phyloP scores from a whole-genome alignment of 1,139 yeast species.

The Pichia sp. region DNA sequence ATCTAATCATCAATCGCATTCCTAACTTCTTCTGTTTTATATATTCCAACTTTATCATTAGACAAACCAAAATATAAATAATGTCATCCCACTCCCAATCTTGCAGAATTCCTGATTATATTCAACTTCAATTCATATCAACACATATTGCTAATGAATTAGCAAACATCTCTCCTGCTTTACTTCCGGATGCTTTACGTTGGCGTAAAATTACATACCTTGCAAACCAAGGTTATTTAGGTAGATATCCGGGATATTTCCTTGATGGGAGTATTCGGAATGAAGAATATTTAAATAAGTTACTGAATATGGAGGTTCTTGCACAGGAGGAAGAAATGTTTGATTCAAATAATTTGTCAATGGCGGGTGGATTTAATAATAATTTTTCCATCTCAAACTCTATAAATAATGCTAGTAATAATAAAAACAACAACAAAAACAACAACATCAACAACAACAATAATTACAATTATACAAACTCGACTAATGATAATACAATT shows the following conservation, averaged over 20 bases:
- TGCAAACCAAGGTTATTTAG: slow-evolving; percentile 15
- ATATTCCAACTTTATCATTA: too few relatives aligned
- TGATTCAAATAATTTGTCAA: background rate
- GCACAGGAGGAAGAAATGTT: slow-evolving; percentile 1
- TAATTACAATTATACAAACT: too few relatives aligned
- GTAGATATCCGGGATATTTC: slow-evolving; percentile 13
- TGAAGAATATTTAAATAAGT: slow-evolving; percentile 8
- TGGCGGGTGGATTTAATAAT: background rate
- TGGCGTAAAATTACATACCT: slow-evolving; percentile 11
- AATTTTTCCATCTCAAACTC: too few relatives aligned
- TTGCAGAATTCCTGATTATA: slow-evolving; percentile 8
- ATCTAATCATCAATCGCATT: too few relatives aligned
- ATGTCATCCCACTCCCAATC: too few relatives aligned
- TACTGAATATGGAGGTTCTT: slow-evolving; percentile 3
- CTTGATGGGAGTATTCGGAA: slow-evolving; percentile 5
- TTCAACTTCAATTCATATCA: slow-evolving; percentile 5
- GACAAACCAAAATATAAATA: too few relatives aligned
- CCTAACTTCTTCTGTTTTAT: too few relatives aligned
- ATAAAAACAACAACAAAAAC: too few relatives aligned
- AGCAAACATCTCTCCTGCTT: background rate
- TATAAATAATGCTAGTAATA: too few relatives aligned
- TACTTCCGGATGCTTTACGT: slow-evolving; percentile 8
- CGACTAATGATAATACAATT: too few relatives aligned
- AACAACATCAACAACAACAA: too few relatives aligned
- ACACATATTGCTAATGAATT: slow-evolving; percentile 9